Evolutionary conservation across 1,284 basidiomycete genomes (phyloP), one percentile per base, ranked within the genome.

Genomic region (Apiotrichum laibachii): DNA sequence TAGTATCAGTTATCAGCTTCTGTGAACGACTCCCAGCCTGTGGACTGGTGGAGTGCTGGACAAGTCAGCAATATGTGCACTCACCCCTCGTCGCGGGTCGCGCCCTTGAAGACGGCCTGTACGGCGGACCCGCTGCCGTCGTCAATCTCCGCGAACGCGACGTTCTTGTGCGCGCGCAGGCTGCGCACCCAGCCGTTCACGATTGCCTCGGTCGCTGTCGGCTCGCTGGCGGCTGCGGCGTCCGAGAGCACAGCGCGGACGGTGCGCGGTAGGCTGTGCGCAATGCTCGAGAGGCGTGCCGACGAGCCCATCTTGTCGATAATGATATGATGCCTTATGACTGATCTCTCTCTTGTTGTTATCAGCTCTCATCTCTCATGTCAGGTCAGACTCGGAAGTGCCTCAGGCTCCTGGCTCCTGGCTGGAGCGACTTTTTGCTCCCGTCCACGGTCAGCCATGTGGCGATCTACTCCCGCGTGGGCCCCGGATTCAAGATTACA

Each of bases 171-270:
- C 37, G 84, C 83, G 44, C 92, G 83, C 47, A 94, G 82, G 1
- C 88, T 89, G 70, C 87, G 88, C 55, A 96, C 81, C 90, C 91
- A 95, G 49, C 90, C 92, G 60, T 85, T 70, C 12, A 82, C 65
- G 11, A 6, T 16, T 2, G 40, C 43, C 12, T 19, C 43, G 5
- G 19, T 40, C 13, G 31, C 35, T 3, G 15, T 16, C 3, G 40
- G 33, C 12, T 19, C 43, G 5, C 12, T 40, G n/a, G 31, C 35
- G 3, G 12, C 35, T 19, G 44, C 11, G 39, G 40, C 52, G 31
- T 45, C 51, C n/a, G 51, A 49, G 3, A 60, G 34, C 21, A 56
- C 45, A 5, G 37, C 37, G 31, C 54, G 53, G 7, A 60, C 49
- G 12, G 58, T 60, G n/a, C 47, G 58, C 15, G 53, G 53, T 3